Evolutionary conservation across 108 stramenopile species (phyloP), one percentile per base, ranked within the genome.

Genomic region (Cyclotella baltica): DNA sequence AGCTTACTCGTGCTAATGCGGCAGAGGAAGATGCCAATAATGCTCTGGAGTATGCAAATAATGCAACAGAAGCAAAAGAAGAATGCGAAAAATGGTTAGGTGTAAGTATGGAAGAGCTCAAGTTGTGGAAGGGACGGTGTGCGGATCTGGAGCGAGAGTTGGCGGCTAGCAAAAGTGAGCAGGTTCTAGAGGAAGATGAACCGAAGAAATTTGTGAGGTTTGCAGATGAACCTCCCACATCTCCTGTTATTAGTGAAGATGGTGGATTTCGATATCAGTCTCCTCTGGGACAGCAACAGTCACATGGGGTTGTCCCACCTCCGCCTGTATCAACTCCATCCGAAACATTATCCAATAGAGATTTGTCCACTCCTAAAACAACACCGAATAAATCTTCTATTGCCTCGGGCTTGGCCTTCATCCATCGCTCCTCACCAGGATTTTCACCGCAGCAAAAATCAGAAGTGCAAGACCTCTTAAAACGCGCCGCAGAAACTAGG

Each of bases 1-100:
- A 83, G 16, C 40, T 69, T n/a, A 27, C 50, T 25, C 80, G 86
- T 48, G 81, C 89, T 3, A 74, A 87, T 66, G 94, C 90, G 13
- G 94, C 94, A 52, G 94, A 95, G 79, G 94, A 95, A 78, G 94
- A 95, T 78, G 94, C 94, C 8, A 70, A 84, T 27, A 18, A 84
- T 46, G 94, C 94, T 11, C 70, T 95, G 38, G 92, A 95, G 31
- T 74, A 92, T 73, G 94, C 94, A 30, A 95, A 91, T 75, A 87
- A 86, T 28, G 88, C 83, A 62, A 55, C 85, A 16, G 85, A 83
- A 25, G 77, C 73, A 34, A 85, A 86, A 75, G 89, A 92, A 40
- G 83, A 91, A 69, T 61, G 84, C 47, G 92, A 92, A 76, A 71
- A 59, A 51, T 86, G 83, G 76, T 67, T 95, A 61, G 74, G 47